Evolutionary conservation across 768 basidiomycete species (phyloP).

Genomic region (Exidia glandulosa): DNA sequence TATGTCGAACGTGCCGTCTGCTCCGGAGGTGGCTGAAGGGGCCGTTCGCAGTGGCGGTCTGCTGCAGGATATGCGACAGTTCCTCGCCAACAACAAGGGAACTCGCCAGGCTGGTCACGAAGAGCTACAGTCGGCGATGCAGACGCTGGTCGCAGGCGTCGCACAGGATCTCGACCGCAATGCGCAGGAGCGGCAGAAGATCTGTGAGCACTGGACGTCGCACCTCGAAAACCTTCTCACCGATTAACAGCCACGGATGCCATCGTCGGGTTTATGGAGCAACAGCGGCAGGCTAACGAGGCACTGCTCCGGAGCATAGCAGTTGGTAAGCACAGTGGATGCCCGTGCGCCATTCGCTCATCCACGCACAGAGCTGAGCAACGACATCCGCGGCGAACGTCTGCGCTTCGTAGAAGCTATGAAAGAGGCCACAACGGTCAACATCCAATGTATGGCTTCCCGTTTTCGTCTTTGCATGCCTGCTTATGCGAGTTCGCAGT

Average conservation of each 20-base stretch:
- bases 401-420: constrained; percentile 88
- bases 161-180: constrained; percentile 30
- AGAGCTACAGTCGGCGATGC: background rate
- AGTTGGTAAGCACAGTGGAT: constrained; percentile 32
- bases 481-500: constrained; percentile 28
- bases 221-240: background rate
- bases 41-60: constrained; percentile 11
- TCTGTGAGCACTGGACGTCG: constrained; percentile 19
- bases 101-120: background rate
- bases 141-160: constrained; percentile 26
- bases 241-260: constrained; percentile 40
- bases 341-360: background rate
- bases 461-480: background rate
- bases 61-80: constrained; percentile 7
- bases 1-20: background rate
- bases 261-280: constrained; percentile 50
- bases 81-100: constrained; percentile 1
- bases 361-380: constrained; percentile 48
- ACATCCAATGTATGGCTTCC: constrained; percentile 68
- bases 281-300: constrained; percentile 65
- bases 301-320: constrained; percentile 53
- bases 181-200: constrained; percentile 29
- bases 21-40: background rate
- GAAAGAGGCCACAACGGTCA: constrained; percentile 85
- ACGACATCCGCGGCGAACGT: constrained; percentile 78